A percentile compares a stretch with the other conserved stretches of the same genome.
These are phyloP conservation scores for Dryas alaskensis DNA, from an alignment of 306 rosid genomes.

Conservation along the genomic window DNA sequence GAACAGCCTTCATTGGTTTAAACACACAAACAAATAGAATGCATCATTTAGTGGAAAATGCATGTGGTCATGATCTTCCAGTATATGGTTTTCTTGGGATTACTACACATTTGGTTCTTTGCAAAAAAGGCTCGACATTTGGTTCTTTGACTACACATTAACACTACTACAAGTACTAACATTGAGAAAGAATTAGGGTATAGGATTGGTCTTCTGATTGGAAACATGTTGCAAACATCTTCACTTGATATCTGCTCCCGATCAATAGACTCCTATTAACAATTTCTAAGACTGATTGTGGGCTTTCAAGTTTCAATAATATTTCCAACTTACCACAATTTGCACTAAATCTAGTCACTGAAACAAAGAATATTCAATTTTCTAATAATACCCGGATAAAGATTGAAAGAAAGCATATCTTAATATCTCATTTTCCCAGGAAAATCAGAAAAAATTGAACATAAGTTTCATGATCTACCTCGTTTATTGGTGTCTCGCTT, in stretches of 20 bases:
- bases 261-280: background rate
- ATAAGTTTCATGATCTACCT: constrained; percentile 17
- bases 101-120: constrained; percentile 3
- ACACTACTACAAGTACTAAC: background rate
- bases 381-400: background rate
- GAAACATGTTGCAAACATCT: background rate
- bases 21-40: background rate
- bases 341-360: background rate
- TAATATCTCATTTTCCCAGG: background rate
- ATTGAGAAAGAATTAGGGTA: background rate
- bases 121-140: background rate
- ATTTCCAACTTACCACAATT: background rate
- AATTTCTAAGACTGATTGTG: background rate
- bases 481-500: constrained; percentile 27
- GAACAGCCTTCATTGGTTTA: background rate
- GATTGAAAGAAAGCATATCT: background rate
- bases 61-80: background rate
- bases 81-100: background rate
- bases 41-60: background rate
- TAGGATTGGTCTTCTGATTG: background rate
- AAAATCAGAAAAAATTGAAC: background rate
- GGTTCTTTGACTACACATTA: too few species aligned
- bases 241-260: background rate
- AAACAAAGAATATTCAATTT: background rate
- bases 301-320: too few species aligned